A percentile compares a stretch with the other conserved stretches of the same genome.
Conservation (phyloP, 208 protist genomes). For the Trypanosoma caninum region DNA sequence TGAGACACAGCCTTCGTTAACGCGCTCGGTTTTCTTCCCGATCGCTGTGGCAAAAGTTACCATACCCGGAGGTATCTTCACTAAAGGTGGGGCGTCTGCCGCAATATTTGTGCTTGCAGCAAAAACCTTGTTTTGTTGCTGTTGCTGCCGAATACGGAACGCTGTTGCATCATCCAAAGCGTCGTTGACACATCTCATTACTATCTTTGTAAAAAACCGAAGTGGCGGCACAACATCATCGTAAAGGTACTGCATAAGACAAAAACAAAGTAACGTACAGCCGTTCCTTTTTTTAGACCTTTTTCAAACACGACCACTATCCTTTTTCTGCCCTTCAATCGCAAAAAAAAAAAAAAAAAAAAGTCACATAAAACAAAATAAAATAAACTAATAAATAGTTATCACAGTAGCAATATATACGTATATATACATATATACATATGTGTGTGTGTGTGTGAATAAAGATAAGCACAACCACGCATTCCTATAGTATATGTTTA, state of each 20-base stretch:
- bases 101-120: slow-evolving; percentile 4
- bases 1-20: background rate
- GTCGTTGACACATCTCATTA: slow-evolving; percentile 28
- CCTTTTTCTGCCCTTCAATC: background rate
- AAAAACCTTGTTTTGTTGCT: too few relatives aligned
- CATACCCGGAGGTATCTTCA: background rate
- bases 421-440: background rate
- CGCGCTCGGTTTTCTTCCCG: background rate
- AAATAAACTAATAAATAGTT: too few relatives aligned
- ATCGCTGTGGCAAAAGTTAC: background rate
- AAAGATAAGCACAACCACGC: background rate
- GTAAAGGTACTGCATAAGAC: slow-evolving; percentile 28
- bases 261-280: background rate
- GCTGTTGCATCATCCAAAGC: slow-evolving; percentile 19
- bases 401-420: background rate
- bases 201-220: slow-evolving; percentile 29
- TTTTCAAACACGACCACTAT: background rate
- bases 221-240: slow-evolving; percentile 25
- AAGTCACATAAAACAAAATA: background rate
- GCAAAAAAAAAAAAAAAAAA: slow-evolving; percentile 4
- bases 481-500: background rate
- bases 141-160: too few relatives aligned
- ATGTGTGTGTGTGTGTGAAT: background rate
- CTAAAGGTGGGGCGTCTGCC: background rate
- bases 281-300: background rate